Percentiles rank a stretch among this genome's conserved stretches.
These are phyloP conservation scores for Thalassiosira mediterranea DNA, from an alignment of 352 stramenopile species.

Conservation along the genomic window DNA sequence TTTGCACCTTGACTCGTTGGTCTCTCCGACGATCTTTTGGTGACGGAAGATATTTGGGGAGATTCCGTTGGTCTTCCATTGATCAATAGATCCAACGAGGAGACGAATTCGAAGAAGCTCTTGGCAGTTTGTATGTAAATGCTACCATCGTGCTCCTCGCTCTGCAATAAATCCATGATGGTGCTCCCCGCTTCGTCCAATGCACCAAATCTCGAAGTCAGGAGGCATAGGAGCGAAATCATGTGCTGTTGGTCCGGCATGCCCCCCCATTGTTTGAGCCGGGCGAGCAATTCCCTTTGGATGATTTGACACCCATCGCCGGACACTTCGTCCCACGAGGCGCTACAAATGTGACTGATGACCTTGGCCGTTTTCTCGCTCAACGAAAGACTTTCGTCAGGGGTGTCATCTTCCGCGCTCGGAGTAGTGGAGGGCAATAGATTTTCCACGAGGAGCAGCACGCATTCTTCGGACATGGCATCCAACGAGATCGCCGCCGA, in stretches of 20 bases:
- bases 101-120: constrained; percentile 53
- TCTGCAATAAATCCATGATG: constrained; percentile 37
- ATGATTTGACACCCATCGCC: constrained; percentile 39
- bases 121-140: constrained; percentile 21
- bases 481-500: constrained; percentile 32
- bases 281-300: constrained; percentile 30
- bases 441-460: constrained; percentile 37
- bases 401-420: background rate
- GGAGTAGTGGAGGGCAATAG: background rate
- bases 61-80: constrained; percentile 11
- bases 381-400: constrained; percentile 5
- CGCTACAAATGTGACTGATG: constrained; percentile 35
- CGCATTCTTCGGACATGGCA: constrained; percentile 37
- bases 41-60: too few relatives aligned
- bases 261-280: constrained; percentile 35
- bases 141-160: background rate
- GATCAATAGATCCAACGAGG: constrained; percentile 38
- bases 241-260: constrained; percentile 14
- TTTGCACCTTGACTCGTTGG: background rate
- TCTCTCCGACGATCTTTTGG: too few relatives aligned
- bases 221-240: constrained; percentile 51
- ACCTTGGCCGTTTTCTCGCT: constrained; percentile 29
- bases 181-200: constrained; percentile 41
- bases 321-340: constrained; percentile 12
- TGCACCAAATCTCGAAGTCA: constrained; percentile 47